Conservation (phyloP, 148 eudicot species). For the Bassia scoparia region DNA sequence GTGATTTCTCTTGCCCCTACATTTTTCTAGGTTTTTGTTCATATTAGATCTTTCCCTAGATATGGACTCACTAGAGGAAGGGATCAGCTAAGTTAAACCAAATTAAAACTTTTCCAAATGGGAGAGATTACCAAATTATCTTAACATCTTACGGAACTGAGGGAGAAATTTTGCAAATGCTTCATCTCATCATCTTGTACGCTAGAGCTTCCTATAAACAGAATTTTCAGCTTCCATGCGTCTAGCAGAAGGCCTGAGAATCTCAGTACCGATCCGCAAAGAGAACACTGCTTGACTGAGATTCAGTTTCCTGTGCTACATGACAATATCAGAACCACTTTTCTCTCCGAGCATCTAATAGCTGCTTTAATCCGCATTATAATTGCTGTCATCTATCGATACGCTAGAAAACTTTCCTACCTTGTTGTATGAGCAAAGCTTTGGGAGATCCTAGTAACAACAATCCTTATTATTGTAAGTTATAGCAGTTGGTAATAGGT, state of each 20-base stretch:
- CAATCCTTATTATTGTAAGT: slow-evolving; percentile 23
- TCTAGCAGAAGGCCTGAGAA: slow-evolving; percentile 75
- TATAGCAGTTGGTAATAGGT: slow-evolving; percentile 9
- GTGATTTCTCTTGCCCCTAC: too few relatives aligned
- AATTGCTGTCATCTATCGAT: slow-evolving; percentile 85
- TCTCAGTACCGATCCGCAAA: slow-evolving; percentile 82
- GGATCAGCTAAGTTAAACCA: background rate
- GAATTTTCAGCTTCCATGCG: slow-evolving; percentile 95
- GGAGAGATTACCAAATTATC: background rate
- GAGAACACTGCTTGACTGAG: slow-evolving; percentile 92
- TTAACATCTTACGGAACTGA: slow-evolving; percentile 82
- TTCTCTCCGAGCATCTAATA: slow-evolving; percentile 87
- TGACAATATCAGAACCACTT: slow-evolving; percentile 86
- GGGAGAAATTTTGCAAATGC: slow-evolving; percentile 57
- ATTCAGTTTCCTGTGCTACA: slow-evolving; percentile 95
- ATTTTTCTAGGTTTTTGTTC: too few relatives aligned
- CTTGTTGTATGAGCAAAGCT: slow-evolving; percentile 93
- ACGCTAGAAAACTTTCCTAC: slow-evolving; percentile 94
- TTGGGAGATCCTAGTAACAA: slow-evolving; percentile 75
- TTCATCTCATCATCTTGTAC: slow-evolving; percentile 87
- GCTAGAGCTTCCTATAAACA: slow-evolving; percentile 87
- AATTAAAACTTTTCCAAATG: background rate
- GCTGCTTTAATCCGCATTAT: slow-evolving; percentile 91
- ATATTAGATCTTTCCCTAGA: too few relatives aligned
- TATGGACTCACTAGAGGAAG: too few relatives aligned